phyloP scores from a whole-genome alignment of 805 yeast genomes.

The Debaryomyces tyrocola region DNA sequence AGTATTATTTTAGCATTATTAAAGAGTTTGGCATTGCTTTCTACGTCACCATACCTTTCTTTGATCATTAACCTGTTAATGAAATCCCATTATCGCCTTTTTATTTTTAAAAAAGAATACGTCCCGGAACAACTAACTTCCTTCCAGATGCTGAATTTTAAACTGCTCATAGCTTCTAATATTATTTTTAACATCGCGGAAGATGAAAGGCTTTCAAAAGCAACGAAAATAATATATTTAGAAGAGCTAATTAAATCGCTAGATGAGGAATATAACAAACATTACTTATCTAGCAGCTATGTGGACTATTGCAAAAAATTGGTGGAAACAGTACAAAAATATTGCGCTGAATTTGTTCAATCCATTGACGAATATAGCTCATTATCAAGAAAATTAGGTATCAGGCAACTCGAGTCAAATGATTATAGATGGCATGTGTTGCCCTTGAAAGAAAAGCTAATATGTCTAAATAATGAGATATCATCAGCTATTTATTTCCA shows the following conservation, averaged over 20 bases:
- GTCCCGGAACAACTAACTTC: constrained; percentile 16
- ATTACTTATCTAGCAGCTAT: constrained; percentile 21
- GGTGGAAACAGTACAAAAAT: constrained; percentile 22
- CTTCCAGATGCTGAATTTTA: constrained; percentile 18
- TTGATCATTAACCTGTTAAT: constrained; percentile 19
- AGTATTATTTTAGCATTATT: constrained; percentile 21
- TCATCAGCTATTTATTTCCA: constrained; percentile 17
- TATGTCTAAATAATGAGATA: constrained; percentile 26
- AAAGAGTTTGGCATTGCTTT: constrained; percentile 22
- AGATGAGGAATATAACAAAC: constrained; percentile 26
- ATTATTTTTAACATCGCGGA: constrained; percentile 19
- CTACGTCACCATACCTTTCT: constrained; percentile 25
- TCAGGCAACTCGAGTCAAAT: constrained; percentile 21
- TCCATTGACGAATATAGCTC: constrained; percentile 15
- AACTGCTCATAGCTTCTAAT: constrained; percentile 17
- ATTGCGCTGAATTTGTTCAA: constrained; percentile 11
- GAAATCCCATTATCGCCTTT: constrained; percentile 14
- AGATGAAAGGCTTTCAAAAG: constrained; percentile 5
- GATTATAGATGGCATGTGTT: constrained; percentile 21
- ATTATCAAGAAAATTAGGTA: constrained; percentile 27
- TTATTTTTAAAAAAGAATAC: constrained; percentile 15
- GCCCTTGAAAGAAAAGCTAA: constrained; percentile 22
- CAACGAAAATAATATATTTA: constrained; percentile 15
- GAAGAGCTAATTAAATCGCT: constrained; percentile 21
- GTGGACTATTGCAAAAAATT: constrained; percentile 29